phyloP scores from a whole-genome alignment of 2,329 filamentous ascomycete genomes.

The Plectosphaerella cucumerina region DNA sequence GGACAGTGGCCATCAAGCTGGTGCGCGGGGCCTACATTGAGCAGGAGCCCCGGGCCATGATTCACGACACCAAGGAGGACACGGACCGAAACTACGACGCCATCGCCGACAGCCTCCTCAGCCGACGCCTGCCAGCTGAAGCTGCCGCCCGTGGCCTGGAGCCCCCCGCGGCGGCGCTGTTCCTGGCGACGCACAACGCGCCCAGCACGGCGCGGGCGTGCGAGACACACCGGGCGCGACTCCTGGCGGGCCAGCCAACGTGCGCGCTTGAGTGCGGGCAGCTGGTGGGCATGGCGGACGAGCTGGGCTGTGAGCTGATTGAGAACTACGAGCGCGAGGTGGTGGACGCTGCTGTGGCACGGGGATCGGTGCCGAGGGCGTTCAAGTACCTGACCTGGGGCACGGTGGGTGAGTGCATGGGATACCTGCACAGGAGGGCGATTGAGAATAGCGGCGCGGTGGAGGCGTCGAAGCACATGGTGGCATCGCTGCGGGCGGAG shows the following conservation, averaged over 20 bases:
- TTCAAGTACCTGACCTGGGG: constrained; percentile 38
- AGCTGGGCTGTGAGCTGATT: constrained; percentile 46
- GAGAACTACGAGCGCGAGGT: constrained; percentile 23
- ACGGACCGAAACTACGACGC: constrained; percentile 49
- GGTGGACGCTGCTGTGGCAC: constrained; percentile 11
- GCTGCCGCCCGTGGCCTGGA: constrained; percentile 16
- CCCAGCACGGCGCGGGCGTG: constrained; percentile 35
- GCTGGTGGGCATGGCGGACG: constrained; percentile 55
- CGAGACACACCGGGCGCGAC: constrained; percentile 36
- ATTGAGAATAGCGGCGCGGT: constrained; percentile 31
- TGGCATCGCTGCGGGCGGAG: constrained; percentile 21
- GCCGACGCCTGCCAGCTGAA: constrained; percentile 22
- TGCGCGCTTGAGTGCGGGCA: constrained; percentile 44
- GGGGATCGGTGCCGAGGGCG: constrained; percentile 17
- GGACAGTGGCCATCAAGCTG: constrained; percentile 51
- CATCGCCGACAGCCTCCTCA: constrained; percentile 24
- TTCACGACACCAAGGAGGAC: constrained; percentile 47
- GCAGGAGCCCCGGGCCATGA: constrained; percentile 43
- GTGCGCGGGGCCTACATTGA: constrained; percentile 53
- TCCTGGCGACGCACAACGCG: constrained; percentile 51
- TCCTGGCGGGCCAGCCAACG: constrained; percentile 25
- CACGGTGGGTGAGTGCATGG: constrained; percentile 30
- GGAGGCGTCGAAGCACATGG: constrained; percentile 19
- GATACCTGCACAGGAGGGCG: constrained; percentile 29
- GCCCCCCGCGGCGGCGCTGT: constrained; percentile 42